phyloP scores from a whole-genome alignment of 1,284 basidiomycete species.

The Ustilago xerochloae region DNA sequence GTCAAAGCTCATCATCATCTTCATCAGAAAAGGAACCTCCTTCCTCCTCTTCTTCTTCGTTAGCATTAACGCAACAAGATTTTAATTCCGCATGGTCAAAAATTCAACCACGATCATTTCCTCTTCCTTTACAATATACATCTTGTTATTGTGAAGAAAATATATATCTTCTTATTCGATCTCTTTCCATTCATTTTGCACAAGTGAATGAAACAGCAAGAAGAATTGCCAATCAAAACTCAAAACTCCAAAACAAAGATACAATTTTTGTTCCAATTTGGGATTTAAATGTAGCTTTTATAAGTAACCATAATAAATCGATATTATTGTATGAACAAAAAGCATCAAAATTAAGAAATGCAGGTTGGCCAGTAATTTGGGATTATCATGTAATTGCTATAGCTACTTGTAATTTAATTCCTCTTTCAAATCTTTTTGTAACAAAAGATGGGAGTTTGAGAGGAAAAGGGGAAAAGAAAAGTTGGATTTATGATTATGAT shows the following conservation, averaged over 20 bases:
- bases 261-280: slow-evolving; percentile 20
- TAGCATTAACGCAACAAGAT: not conserved
- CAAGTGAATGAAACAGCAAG: slow-evolving; percentile 1
- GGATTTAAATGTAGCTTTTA: slow-evolving; percentile 43
- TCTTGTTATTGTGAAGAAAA: slow-evolving; percentile 61
- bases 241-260: not conserved
- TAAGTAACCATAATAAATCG: slow-evolving; percentile 38
- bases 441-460: not conserved
- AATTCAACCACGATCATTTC: slow-evolving; percentile 23
- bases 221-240: slow-evolving; percentile 3
- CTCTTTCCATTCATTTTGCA: slow-evolving; percentile 6
- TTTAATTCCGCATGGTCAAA: slow-evolving; percentile 6
- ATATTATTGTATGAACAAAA: slow-evolving; percentile 49
- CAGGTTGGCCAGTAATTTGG: slow-evolving; percentile 50
- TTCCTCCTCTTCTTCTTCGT: not conserved
- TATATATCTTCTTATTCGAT: slow-evolving; percentile 34
- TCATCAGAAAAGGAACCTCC: not conserved
- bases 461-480: slow-evolving; percentile 1
- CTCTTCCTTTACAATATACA: slow-evolving; percentile 10
- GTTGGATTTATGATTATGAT: slow-evolving; percentile 58
- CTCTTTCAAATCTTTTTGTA: not conserved
- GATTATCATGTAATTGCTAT: slow-evolving; percentile 56
- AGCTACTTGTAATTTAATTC: slow-evolving; percentile 26
- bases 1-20: not conserved
- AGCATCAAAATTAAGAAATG: slow-evolving; percentile 20